Conservation (phyloP, 352 stramenopile species). For the Phytopythium montanum region DNA sequence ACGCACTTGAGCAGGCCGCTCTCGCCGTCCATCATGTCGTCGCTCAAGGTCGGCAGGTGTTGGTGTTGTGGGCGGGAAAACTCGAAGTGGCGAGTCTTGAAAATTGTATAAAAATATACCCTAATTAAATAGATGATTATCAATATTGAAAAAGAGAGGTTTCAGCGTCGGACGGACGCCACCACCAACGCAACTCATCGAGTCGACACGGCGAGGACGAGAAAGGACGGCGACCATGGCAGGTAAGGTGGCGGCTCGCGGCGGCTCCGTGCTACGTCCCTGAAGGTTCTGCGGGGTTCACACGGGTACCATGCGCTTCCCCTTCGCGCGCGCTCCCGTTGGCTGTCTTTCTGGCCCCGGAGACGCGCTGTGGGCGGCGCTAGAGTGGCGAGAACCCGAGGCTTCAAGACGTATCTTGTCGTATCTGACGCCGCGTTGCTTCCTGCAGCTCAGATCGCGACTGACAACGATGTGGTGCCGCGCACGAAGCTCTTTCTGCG, state of each 20-base stretch:
- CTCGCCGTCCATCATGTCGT: conserved; percentile 47
- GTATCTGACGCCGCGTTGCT: background rate
- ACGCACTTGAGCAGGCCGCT: conserved; percentile 70
- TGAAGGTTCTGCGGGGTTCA: background rate
- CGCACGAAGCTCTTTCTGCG: conserved; percentile 86
- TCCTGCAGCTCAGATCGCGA: background rate
- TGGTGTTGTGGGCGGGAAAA: conserved; percentile 9
- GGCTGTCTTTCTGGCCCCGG: background rate
- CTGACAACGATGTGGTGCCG: conserved; percentile 2
- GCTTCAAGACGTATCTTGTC: background rate
- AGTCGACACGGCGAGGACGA: background rate
- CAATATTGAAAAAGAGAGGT: background rate
- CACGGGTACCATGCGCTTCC: background rate
- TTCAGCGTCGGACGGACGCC: background rate
- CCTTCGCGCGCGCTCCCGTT: background rate
- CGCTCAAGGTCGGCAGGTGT: too few species aligned
- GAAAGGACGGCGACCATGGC: conserved; percentile 4
- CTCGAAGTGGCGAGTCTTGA: background rate
- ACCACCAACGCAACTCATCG: conserved; percentile 1
- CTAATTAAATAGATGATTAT: background rate
- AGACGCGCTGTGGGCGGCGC: background rate
- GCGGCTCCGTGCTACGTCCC: background rate
- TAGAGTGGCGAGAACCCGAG: background rate
- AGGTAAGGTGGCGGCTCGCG: background rate
- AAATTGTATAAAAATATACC: background rate